Conservation (phyloP, 2,329 filamentous ascomycete genomes). For the Aureobasidium sp. region DNA sequence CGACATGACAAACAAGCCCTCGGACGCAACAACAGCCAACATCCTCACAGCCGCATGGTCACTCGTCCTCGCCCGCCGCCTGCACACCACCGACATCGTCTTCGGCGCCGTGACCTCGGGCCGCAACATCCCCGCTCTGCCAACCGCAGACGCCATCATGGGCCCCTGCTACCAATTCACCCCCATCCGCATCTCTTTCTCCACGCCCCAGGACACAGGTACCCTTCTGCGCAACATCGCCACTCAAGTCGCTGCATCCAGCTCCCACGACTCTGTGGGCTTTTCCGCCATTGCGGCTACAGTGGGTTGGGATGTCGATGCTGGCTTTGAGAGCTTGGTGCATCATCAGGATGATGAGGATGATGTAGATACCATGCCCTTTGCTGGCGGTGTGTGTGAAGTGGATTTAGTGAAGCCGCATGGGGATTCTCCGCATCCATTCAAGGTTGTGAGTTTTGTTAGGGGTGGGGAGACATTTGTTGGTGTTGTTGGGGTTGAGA, state of each 20-base stretch:
- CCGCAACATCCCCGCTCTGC: conserved; percentile 46
- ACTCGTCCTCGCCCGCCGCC: conserved; percentile 44
- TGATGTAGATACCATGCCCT: conserved; percentile 44
- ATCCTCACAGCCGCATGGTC: conserved; percentile 52
- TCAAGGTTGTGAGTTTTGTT: conserved; percentile 55
- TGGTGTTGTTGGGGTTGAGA: conserved; percentile 52
- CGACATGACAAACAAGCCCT: conserved; percentile 15
- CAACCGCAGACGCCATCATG: conserved; percentile 47
- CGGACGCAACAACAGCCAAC: conserved; percentile 23
- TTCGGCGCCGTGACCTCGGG: conserved; percentile 58
- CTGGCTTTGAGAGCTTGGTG: conserved; percentile 26
- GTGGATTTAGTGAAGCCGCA: conserved; percentile 31
- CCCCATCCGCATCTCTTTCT: conserved; percentile 52
- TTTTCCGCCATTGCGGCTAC: conserved; percentile 26
- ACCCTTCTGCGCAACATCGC: conserved; percentile 30
- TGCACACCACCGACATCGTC: conserved; percentile 42
- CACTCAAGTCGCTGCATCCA: conserved; percentile 26
- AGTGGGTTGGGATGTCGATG: not conserved
- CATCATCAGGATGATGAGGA: conserved; percentile 34
- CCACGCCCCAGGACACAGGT: conserved; percentile 34
- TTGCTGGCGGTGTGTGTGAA: conserved; percentile 26
- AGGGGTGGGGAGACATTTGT: conserved; percentile 44
- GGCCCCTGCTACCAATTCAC: conserved; percentile 62
- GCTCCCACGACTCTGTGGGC: conserved; percentile 29
- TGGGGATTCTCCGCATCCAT: conserved; percentile 52